Evolutionary conservation across 78 protist genomes (phyloP).

Genomic region (Polysphondylium violaceum): DNA sequence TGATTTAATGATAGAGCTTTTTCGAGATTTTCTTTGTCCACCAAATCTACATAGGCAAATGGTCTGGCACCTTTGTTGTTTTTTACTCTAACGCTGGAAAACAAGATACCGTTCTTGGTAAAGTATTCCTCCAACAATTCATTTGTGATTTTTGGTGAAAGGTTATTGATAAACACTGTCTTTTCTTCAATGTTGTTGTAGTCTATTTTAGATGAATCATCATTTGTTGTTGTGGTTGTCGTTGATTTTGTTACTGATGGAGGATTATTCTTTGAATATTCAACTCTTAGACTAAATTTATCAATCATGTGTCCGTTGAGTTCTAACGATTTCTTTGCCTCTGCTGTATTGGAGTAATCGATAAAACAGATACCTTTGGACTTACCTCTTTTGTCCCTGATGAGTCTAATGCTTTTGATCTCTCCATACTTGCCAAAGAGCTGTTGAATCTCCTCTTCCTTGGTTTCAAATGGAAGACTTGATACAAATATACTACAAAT

Average conservation of each 20-base stretch:
- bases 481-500: not conserved
- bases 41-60: slow-evolving; percentile 69
- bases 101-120: not conserved
- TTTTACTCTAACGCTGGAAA: slow-evolving; percentile 16
- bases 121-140: slow-evolving; percentile 45
- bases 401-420: not conserved
- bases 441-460: not conserved
- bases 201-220: slow-evolving; percentile 3
- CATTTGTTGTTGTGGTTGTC: not conserved
- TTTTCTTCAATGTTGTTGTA: slow-evolving; percentile 20
- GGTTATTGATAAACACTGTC: slow-evolving; percentile 57
- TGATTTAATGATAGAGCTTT: slow-evolving; percentile 37
- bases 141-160: slow-evolving; percentile 30
- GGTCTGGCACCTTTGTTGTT: slow-evolving; percentile 11
- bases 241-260: not conserved
- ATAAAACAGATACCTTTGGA: slow-evolving; percentile 58
- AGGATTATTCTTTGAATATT: slow-evolving; percentile 13
- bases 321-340: slow-evolving; percentile 16
- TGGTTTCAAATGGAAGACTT: slow-evolving; percentile 19
- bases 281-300: slow-evolving; percentile 2
- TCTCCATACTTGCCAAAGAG: slow-evolving; percentile 23
- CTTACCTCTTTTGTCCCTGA: slow-evolving; percentile 26
- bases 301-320: not conserved
- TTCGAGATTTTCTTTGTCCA: slow-evolving; percentile 29
- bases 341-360: not conserved